Evolutionary conservation across 73 alveolate species (phyloP), one percentile per base, ranked within the genome.

Genomic region (Paramecium octaurelia): DNA sequence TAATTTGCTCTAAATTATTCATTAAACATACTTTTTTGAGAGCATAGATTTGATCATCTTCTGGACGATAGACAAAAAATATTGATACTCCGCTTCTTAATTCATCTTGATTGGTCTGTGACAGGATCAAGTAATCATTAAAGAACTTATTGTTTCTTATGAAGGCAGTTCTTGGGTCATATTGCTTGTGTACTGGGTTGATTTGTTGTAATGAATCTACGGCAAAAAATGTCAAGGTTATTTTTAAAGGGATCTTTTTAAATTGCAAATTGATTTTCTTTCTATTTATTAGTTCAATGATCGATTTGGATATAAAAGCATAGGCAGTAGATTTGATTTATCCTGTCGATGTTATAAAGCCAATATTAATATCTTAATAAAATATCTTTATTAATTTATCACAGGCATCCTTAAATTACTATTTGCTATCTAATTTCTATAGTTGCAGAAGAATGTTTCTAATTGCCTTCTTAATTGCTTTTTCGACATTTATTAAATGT

Each of bases 341-440:
- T 80, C 91, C 91, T 42, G 91, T 80, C 11, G 91, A 80, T 20
- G 91, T 80, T 24, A 80, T 80, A 46, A 80, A 80, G 12, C 91
- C 91, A 44, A 80, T 80, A 48, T 80, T 80, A 7, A 80, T 46
- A 80, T 80, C 91, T 24, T 80, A 42, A 80, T 80, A 80, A 80
- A 80, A 80, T 18, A 80, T 44, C 57, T 80, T 80, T 80, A 80
- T 40, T 36, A 80, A 80, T 35, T 80, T 23, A 35, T 80, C 75
- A 73, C 91, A 42, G 23, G 91, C 70, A 24, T 42, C 76, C 18
- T 80, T 80, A 21, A 80, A 80, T 80, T 80, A 34, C 6, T 44
- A 23, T 64, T 80, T 80, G 20, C 46, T 73, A 1, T 73, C 76
- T 34, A 80, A n/a, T 48, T 80, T 80, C 9, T 16, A 24, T 23